phyloP scores from a whole-genome alignment of 2,329 filamentous ascomycete species.

The Exophiala mesophila region DNA sequence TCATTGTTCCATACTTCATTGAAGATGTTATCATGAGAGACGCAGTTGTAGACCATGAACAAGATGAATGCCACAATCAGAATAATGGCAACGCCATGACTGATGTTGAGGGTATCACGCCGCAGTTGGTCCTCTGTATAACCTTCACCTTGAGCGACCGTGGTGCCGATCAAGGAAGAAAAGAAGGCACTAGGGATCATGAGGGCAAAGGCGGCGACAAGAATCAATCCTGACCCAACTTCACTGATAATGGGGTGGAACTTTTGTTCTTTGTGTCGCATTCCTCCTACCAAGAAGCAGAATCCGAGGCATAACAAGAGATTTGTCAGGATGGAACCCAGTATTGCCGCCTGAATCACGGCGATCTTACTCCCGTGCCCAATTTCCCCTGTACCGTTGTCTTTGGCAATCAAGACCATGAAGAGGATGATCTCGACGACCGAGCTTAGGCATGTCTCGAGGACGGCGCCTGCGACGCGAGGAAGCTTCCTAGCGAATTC shows the following conservation, averaged over 20 bases:
- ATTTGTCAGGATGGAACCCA: constrained; percentile 77
- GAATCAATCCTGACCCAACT: constrained; percentile 67
- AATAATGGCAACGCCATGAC: constrained; percentile 64
- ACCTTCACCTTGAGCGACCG: constrained; percentile 32
- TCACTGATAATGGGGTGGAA: constrained; percentile 75
- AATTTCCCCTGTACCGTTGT: constrained; percentile 8
- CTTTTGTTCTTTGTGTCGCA: constrained; percentile 60
- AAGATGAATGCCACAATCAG: constrained; percentile 61
- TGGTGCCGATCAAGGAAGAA: constrained; percentile 46
- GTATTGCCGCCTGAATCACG: constrained; percentile 75
- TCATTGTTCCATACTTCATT: constrained; percentile 67
- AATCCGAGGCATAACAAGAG: constrained; percentile 71
- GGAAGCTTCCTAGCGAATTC: constrained; percentile 69
- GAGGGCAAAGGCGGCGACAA: constrained; percentile 63
- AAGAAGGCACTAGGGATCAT: constrained; percentile 43
- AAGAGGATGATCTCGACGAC: constrained; percentile 78
- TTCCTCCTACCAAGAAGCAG: constrained; percentile 72
- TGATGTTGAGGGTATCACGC: constrained; percentile 57
- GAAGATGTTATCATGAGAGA: constrained; percentile 70
- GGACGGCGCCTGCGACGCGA: constrained; percentile 53
- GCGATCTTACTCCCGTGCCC: constrained; percentile 41
- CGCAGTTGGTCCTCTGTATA: constrained; percentile 40
- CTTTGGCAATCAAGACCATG: constrained; percentile 62
- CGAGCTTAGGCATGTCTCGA: constrained; percentile 59
- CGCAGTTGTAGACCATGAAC: constrained; percentile 66